Evolutionary conservation across 495 filamentous ascomycete genomes (phyloP).

Genomic region (Lindgomyces ingoldianus): DNA sequence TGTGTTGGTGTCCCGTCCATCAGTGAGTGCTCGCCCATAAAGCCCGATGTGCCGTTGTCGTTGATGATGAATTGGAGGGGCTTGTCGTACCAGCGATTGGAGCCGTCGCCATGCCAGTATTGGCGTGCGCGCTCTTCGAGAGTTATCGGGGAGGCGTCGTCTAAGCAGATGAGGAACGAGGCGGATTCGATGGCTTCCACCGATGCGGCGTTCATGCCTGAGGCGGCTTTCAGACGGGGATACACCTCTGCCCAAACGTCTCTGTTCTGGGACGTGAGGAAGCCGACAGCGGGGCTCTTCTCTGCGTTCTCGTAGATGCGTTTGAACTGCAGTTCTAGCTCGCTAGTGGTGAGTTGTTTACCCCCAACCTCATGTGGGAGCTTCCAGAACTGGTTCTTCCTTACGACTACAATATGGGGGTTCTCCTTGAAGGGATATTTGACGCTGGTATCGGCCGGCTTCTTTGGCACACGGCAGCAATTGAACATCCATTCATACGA

Average conservation of each 20-base stretch:
- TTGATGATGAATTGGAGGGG: conserved; percentile 97
- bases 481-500: conserved; percentile 99
- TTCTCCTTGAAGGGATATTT: conserved; percentile 75
- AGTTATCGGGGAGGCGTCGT: conserved; percentile 89
- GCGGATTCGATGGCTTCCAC: conserved; percentile 84
- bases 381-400: conserved; percentile 97
- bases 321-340: conserved; percentile 85
- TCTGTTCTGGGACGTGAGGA: conserved; percentile 86
- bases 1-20: conserved; percentile 99
- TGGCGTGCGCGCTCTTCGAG: conserved; percentile 92
- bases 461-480: conserved; percentile 79
- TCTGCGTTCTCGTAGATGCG: conserved; percentile 78
- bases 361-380: conserved; percentile 73
- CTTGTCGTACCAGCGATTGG: conserved; percentile 98
- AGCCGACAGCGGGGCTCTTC: conserved; percentile 73
- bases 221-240: conserved; percentile 69
- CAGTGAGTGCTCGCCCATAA: conserved; percentile 99
- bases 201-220: conserved; percentile 71
- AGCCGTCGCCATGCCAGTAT: conserved; percentile 97
- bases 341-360: conserved; percentile 76
- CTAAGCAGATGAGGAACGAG: conserved; percentile 90
- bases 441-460: conserved; percentile 76
- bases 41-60: conserved; percentile 96
- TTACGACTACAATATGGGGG: conserved; percentile 83
- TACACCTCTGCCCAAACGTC: conserved; percentile 88